These are phyloP conservation scores for Lipomyces yarrowii DNA, from an alignment of 1,139 yeast genomes.

Conservation along the genomic window DNA sequence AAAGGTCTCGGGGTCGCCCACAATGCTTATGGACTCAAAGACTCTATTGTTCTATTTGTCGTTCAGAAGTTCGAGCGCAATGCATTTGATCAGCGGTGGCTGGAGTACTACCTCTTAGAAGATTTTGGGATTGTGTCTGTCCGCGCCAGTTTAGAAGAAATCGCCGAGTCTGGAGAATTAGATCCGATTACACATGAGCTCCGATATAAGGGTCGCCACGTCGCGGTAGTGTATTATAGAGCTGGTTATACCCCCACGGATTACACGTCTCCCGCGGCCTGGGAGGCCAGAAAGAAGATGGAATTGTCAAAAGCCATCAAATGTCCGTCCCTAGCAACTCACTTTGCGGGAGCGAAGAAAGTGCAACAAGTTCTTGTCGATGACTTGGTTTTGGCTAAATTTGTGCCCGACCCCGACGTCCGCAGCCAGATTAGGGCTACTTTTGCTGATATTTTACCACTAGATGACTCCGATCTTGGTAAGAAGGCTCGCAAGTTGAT, in stretches of 20 bases:
- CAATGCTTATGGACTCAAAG: constrained; percentile 48
- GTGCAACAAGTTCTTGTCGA: constrained; percentile 84
- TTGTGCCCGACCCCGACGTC: constrained; percentile 47
- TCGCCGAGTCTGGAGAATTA: constrained; percentile 49
- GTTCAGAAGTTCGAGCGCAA: constrained; percentile 87
- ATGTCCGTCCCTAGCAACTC: constrained; percentile 87
- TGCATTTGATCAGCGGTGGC: constrained; percentile 83
- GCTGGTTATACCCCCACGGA: constrained; percentile 86
- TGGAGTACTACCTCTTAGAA: constrained; percentile 70
- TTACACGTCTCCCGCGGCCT: constrained; percentile 60
- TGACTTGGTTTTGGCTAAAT: constrained; percentile 50
- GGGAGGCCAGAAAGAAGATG: constrained; percentile 73
- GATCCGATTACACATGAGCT: constrained; percentile 48
- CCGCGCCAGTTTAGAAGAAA: constrained; percentile 68
- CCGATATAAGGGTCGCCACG: constrained; percentile 47
- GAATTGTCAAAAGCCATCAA: constrained; percentile 82
- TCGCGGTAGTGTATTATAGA: constrained; percentile 87
- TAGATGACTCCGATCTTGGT: constrained; percentile 73
- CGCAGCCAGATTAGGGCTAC: constrained; percentile 51
- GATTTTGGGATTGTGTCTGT: constrained; percentile 60
- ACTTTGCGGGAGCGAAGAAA: constrained; percentile 89
- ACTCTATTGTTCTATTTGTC: constrained; percentile 66
- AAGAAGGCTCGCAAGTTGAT: constrained; percentile 66
- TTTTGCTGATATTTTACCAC: constrained; percentile 82
- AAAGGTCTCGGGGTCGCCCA: constrained; percentile 72